Percentiles rank a stretch among this genome's conserved stretches.
phyloP scores from a whole-genome alignment of 306 rosid genomes.

The Trifolium subterraneum region DNA sequence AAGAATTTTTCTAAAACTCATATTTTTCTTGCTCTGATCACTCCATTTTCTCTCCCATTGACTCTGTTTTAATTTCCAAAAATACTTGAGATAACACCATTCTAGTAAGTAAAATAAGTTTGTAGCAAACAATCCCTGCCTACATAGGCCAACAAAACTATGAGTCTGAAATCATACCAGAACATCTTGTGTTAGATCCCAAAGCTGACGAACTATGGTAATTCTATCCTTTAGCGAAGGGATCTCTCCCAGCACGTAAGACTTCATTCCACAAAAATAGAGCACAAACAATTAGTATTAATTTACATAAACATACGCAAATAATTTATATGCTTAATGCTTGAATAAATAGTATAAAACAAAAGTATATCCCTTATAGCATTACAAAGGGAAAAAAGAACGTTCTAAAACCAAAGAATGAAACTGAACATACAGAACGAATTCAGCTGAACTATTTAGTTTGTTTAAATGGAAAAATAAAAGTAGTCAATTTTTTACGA shows the following conservation, averaged over 20 bases:
- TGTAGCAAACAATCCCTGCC: slow-evolving; percentile 15
- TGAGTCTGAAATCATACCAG: slow-evolving; percentile 62
- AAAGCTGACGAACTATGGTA: slow-evolving; percentile 89
- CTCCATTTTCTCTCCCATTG: slow-evolving; percentile 16
- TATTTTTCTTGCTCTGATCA: slow-evolving; percentile 16
- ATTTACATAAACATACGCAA: slow-evolving; percentile 13
- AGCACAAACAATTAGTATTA: slow-evolving; percentile 47
- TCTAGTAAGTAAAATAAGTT: slow-evolving; percentile 9
- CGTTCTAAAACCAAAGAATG: slow-evolving; percentile 19
- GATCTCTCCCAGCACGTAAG: slow-evolving; percentile 96
- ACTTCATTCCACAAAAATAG: slow-evolving; percentile 61
- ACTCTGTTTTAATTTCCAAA: slow-evolving; percentile 9
- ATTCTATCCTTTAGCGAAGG: slow-evolving; percentile 85
- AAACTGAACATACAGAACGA: slow-evolving; percentile 6
- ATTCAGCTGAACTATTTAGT: slow-evolving; percentile 5
- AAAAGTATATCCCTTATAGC: slow-evolving; percentile 13
- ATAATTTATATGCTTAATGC: slow-evolving; percentile 9
- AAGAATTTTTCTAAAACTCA: not conserved
- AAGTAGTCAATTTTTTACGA: not conserved
- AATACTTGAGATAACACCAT: not conserved
- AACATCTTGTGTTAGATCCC: slow-evolving; percentile 86
- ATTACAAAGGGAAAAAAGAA: slow-evolving; percentile 1
- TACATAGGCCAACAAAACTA: slow-evolving; percentile 28
- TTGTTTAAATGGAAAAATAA: not conserved
- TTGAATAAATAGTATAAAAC: slow-evolving; percentile 2